A percentile compares a stretch with the other conserved stretches of the same genome.
phyloP scores from a whole-genome alignment of 208 protist genomes.

The Naegleria lovaniensis region DNA sequence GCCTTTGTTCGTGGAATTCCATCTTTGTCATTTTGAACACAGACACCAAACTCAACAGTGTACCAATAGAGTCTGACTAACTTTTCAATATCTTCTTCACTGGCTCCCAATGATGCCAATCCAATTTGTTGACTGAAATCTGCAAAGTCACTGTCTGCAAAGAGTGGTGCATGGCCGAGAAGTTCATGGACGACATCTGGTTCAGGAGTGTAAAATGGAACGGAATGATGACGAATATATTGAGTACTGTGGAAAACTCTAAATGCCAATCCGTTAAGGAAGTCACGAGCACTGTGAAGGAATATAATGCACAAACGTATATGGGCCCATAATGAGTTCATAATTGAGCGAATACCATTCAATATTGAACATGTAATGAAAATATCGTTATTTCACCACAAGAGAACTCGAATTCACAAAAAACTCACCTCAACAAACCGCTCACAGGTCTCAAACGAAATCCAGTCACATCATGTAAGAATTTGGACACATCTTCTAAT shows the following conservation, averaged over 20 bases:
- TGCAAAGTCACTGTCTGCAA: slow-evolving; percentile 88
- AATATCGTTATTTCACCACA: too few relatives aligned
- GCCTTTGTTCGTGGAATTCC: slow-evolving; percentile 52
- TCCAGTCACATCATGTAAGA: slow-evolving; percentile 55
- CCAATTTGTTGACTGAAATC: slow-evolving; percentile 88
- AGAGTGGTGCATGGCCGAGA: slow-evolving; percentile 88
- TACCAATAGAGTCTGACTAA: slow-evolving; percentile 89
- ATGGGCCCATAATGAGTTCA: too few relatives aligned
- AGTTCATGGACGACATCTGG: slow-evolving; percentile 89
- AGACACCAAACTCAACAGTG: slow-evolving; percentile 91
- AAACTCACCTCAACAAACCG: slow-evolving; percentile 65
- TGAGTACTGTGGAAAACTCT: slow-evolving; percentile 92
- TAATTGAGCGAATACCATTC: too few relatives aligned
- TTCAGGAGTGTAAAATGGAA: slow-evolving; percentile 89
- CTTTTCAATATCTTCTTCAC: slow-evolving; percentile 80
- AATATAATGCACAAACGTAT: not conserved
- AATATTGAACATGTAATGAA: too few relatives aligned
- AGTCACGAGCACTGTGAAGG: slow-evolving; percentile 66
- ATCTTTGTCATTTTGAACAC: slow-evolving; percentile 64
- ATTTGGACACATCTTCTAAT: slow-evolving; percentile 48
- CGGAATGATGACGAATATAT: slow-evolving; percentile 87
- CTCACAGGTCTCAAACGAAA: slow-evolving; percentile 83
- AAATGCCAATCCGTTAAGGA: slow-evolving; percentile 90
- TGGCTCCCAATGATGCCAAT: slow-evolving; percentile 86
- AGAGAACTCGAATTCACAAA: too few relatives aligned